Percentiles rank a stretch among this genome's conserved stretches.
phyloP scores from a whole-genome alignment of 805 yeast genomes.

The Metschnikowia bowlesiae region DNA sequence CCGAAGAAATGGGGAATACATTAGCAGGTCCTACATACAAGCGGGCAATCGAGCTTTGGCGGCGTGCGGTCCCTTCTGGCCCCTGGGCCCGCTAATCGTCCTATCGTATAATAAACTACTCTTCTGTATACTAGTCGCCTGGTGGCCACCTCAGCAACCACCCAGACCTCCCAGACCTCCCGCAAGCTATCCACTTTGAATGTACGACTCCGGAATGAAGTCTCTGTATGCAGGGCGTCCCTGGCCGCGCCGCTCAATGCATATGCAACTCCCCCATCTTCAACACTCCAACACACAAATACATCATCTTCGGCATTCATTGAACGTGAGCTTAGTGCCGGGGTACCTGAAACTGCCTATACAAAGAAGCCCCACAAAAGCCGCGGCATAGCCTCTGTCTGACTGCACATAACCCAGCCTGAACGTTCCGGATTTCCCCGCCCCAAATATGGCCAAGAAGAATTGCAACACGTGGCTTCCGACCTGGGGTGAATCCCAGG shows the following conservation, averaged over 20 bases:
- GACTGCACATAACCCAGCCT: neutral
- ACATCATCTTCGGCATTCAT: neutral
- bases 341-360: neutral
- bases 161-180: no score
- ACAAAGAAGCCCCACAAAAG: neutral
- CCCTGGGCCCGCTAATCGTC: no score
- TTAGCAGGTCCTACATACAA: no score
- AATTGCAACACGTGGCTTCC: neutral
- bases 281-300: neutral
- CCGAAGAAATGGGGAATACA: no score
- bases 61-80: no score
- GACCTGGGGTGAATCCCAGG: neutral
- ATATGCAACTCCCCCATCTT: slow-evolving; percentile 3
- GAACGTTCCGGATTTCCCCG: neutral
- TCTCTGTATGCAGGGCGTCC: neutral
- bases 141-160: no score
- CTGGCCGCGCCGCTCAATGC: neutral
- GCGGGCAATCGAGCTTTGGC: no score
- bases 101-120: no score
- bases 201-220: neutral
- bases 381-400: neutral
- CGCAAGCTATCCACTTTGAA: neutral
- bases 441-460: neutral
- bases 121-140: no score
- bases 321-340: no score